Percentiles rank a stretch among this genome's conserved stretches.
Evolutionary conservation across 2,329 filamentous ascomycete species (phyloP).

Genomic region (Laburnicola sp.): DNA sequence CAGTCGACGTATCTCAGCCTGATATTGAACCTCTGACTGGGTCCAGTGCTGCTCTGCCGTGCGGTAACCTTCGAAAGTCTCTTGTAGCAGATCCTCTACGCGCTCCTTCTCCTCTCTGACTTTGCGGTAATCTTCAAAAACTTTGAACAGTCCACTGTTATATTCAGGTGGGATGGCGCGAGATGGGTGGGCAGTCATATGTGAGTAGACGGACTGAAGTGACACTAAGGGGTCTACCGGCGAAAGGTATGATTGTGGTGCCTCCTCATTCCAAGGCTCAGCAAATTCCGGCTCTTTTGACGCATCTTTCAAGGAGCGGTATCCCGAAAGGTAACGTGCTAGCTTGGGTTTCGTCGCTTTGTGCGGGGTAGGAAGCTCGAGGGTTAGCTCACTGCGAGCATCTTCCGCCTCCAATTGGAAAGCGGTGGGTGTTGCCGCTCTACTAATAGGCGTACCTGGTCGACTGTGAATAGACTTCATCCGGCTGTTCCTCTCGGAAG

Average conservation of each 20-base stretch:
- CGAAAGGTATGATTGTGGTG: slow-evolving; percentile 15
- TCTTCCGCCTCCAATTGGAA: slow-evolving; percentile 32
- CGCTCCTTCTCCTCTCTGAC: slow-evolving; percentile 41
- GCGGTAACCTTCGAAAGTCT: slow-evolving; percentile 31
- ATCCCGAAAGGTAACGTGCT: slow-evolving; percentile 45
- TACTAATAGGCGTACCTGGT: slow-evolving; percentile 26
- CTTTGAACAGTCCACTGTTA: slow-evolving; percentile 46
- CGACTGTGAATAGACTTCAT: slow-evolving; percentile 29
- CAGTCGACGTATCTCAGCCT: slow-evolving; percentile 49
- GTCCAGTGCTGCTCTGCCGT: slow-evolving; percentile 38
- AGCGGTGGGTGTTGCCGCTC: slow-evolving; percentile 14
- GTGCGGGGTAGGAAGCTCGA: slow-evolving; percentile 34
- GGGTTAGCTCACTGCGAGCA: slow-evolving; percentile 31
- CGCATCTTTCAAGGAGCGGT: slow-evolving; percentile 26
- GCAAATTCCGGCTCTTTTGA: slow-evolving; percentile 27
- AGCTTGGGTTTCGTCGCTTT: slow-evolving; percentile 46
- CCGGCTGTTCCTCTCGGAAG: slow-evolving; percentile 19
- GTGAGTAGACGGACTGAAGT: slow-evolving; percentile 32
- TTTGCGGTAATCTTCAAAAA: slow-evolving; percentile 49
- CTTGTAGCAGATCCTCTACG: slow-evolving; percentile 30
- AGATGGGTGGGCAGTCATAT: slow-evolving; percentile 25
- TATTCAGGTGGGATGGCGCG: slow-evolving; percentile 33
- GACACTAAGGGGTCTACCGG: slow-evolving; percentile 30
- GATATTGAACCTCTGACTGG: slow-evolving; percentile 41
- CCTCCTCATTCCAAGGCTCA: slow-evolving; percentile 34